Evolutionary conservation across 495 filamentous ascomycete species (phyloP), one percentile per base, ranked within the genome.

Genomic region (Xylaria bambusicola): DNA sequence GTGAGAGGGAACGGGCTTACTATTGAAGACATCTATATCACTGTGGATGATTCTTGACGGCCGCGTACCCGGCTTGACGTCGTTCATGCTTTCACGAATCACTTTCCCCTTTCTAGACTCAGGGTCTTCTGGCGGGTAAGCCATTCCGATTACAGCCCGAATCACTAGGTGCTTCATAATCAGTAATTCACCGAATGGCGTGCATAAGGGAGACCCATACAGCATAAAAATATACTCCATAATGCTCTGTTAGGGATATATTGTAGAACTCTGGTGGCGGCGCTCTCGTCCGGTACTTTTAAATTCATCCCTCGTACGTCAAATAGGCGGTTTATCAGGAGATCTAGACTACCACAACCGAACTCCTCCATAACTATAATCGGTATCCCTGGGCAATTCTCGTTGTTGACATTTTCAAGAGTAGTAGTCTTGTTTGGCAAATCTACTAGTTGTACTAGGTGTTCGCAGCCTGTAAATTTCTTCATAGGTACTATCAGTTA

Each of bases 211-310:
- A 42, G n/a, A 7, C 9, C 12, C 56, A 35, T 59, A 59, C 56
- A 26, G 21, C 56, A 59, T 24, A 52, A 9, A 48, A 59, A 59
- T 12, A 59, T 51, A 4, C 20, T 7, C 56, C 56, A 59, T 3
- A 59, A 27, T 1, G 13, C 21, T 36, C 47, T 33, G 31, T 35
- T 52, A 2, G 56, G 56, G 17, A 59, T 59, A 26, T 59, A 59
- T 59, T 59, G 47, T 33, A 59, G 17, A 3, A n/a, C 5, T 35
- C 35, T 57, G 7, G 1, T 7, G 2, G 10, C 9, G 17, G 2
- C 20, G n/a, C 12, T 17, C 5, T 10, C 0, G 21, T 33, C 29
- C 29, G 29, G 13, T 17, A 12, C 1, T 3, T 0, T 13, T 3
- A 1, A 0, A 21, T 50, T 50, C 29, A 18, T 8, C 0, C 0